Evolutionary conservation across 192 early-diverging fungal species (phyloP).

Genomic region (Umbelopsis ramanniana): DNA sequence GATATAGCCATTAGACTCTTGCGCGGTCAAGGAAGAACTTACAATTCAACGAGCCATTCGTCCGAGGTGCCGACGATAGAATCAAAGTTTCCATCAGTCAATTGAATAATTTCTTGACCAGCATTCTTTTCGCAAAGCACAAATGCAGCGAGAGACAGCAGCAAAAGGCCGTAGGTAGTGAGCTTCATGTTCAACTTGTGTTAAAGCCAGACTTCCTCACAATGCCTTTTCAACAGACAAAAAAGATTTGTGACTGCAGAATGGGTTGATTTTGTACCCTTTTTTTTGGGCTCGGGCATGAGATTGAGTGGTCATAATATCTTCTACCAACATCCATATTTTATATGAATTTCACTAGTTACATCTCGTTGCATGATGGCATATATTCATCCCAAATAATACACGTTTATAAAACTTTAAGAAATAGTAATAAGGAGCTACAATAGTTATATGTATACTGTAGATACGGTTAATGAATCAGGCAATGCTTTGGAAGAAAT

Average conservation of each 20-base stretch:
- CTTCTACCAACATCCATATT: no score
- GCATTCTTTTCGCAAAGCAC: constrained; percentile 12
- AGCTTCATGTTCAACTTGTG: constrained; percentile 12
- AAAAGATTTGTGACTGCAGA: constrained; percentile 7
- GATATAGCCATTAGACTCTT: background rate
- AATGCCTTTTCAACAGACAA: no score
- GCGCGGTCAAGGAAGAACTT: background rate
- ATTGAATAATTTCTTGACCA: constrained; percentile 3
- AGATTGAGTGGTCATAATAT: no score
- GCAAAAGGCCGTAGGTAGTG: background rate
- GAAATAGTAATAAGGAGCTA: constrained; percentile 13
- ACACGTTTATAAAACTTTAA: constrained; percentile 3
- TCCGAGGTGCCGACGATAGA: constrained; percentile 17
- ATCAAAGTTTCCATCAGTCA: constrained; percentile 29
- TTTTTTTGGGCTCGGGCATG: no score
- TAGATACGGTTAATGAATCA: background rate
- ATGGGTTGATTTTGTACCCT: no score
- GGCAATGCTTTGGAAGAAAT: constrained; percentile 29
- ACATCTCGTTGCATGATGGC: background rate
- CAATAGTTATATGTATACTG: constrained; percentile 5
- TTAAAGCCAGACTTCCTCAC: background rate
- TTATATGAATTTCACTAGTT: background rate
- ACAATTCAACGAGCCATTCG: constrained; percentile 39
- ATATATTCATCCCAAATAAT: background rate
- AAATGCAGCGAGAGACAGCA: background rate